phyloP scores from a whole-genome alignment of 2,329 filamentous ascomycete genomes.

The Macrophomina pseudophaseolina region DNA sequence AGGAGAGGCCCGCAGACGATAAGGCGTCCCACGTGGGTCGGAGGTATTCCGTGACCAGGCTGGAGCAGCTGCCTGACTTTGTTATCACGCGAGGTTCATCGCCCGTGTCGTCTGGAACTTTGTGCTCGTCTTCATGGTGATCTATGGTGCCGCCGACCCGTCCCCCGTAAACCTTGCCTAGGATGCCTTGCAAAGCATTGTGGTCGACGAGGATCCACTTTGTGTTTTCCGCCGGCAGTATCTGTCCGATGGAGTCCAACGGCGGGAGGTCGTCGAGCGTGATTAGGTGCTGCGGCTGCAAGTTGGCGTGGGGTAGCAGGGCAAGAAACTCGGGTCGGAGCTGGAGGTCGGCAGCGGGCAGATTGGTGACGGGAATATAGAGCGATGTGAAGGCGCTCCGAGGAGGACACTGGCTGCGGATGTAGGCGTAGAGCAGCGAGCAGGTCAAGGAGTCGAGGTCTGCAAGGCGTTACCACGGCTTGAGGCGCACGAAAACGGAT shows the following conservation, averaged over 20 bases:
- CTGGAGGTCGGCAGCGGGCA: slow-evolving; percentile 69
- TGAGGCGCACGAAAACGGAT: slow-evolving; percentile 16
- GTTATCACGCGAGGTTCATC: slow-evolving; percentile 65
- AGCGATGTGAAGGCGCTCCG: slow-evolving; percentile 53
- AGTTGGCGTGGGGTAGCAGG: slow-evolving; percentile 65
- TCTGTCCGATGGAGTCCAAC: slow-evolving; percentile 54
- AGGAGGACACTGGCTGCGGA: slow-evolving; percentile 65
- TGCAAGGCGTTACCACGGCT: slow-evolving; percentile 41
- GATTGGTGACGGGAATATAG: slow-evolving; percentile 75
- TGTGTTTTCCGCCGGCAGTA: slow-evolving; percentile 61
- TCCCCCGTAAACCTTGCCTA: slow-evolving; percentile 59
- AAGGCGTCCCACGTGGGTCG: slow-evolving; percentile 61
- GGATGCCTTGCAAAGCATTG: slow-evolving; percentile 69
- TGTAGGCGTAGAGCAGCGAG: slow-evolving; percentile 74
- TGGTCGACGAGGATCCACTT: slow-evolving; percentile 80
- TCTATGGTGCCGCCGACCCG: slow-evolving; percentile 72
- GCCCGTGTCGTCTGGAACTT: slow-evolving; percentile 53
- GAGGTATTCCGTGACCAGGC: slow-evolving; percentile 68
- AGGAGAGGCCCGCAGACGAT: slow-evolving; percentile 49
- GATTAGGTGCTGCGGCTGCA: slow-evolving; percentile 66
- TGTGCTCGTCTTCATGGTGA: slow-evolving; percentile 76
- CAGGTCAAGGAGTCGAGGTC: slow-evolving; percentile 83
- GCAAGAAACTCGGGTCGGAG: slow-evolving; percentile 76
- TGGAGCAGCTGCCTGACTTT: slow-evolving; percentile 74
- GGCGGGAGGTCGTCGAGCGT: slow-evolving; percentile 65